Percentiles rank a stretch among this genome's conserved stretches.
These are phyloP conservation scores for Spatholobus suberectus DNA, from an alignment of 306 rosid genomes.

Conservation along the genomic window DNA sequence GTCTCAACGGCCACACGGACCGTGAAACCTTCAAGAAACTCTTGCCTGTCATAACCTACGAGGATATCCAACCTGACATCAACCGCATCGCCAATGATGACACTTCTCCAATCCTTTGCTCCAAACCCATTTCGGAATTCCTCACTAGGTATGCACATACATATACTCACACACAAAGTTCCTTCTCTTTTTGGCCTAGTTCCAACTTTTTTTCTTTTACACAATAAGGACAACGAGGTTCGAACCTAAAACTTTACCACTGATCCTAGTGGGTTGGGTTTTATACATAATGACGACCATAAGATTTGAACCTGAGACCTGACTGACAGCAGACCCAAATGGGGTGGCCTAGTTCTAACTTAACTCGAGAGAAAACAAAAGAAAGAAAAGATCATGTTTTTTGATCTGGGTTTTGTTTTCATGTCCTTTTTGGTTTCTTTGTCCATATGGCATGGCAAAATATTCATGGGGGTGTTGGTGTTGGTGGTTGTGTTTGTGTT, in stretches of 20 bases:
- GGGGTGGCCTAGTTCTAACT: not conserved
- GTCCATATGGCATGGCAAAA: not conserved
- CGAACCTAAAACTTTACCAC: not conserved
- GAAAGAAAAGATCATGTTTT: not conserved
- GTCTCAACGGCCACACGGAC: constrained; percentile 75
- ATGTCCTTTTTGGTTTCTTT: not conserved
- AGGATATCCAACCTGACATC: constrained; percentile 80
- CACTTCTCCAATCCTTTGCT: constrained; percentile 82
- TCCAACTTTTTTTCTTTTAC: not conserved
- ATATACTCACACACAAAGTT: not conserved
- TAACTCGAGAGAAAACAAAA: not conserved
- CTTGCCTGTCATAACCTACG: constrained; percentile 83
- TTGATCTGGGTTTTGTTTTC: not conserved
- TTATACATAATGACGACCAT: no score
- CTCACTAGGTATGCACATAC: constrained; percentile 66
- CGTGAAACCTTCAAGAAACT: constrained; percentile 77
- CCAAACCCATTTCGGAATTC: constrained; percentile 87
- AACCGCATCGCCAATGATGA: constrained; percentile 96
- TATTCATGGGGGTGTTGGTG: constrained; percentile 18
- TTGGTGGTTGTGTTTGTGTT: not conserved
- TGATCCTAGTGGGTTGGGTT: no score
- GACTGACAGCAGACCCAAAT: no score
- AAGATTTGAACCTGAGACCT: no score
- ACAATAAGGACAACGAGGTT: not conserved
- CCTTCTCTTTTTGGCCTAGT: not conserved